Conservation (phyloP, 1,284 basidiomycete genomes). For the Sutorius eximius region DNA sequence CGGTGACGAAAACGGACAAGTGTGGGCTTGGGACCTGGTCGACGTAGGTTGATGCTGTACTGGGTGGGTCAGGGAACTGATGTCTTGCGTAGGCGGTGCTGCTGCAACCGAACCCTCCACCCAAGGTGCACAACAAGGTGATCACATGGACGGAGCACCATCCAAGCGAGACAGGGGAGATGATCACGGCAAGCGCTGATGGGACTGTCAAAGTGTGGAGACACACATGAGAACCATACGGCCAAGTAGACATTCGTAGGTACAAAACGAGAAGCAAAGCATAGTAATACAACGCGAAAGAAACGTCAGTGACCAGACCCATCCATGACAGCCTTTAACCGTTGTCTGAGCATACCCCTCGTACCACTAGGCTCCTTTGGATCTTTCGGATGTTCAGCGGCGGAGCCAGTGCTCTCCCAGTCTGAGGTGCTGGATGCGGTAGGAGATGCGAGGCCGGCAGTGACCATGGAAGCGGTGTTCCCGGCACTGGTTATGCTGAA, state of each 20-base stretch:
- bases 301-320: constrained; percentile 22
- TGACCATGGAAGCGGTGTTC: constrained; percentile 29
- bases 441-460: constrained; percentile 26
- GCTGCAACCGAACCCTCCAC: constrained; percentile 64
- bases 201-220: constrained; percentile 84
- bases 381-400: constrained; percentile 22
- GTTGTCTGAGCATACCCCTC: constrained; percentile 29
- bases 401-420: constrained; percentile 33
- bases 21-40: constrained; percentile 93
- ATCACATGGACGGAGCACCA: constrained; percentile 92
- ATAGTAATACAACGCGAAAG: constrained; percentile 25
- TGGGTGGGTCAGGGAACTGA: constrained; percentile 4
- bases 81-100: constrained; percentile 54
- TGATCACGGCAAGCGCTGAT: constrained; percentile 87
- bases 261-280: background rate
- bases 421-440: constrained; percentile 33
- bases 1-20: constrained; percentile 85
- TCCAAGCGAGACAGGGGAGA: constrained; percentile 76
- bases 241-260: background rate
- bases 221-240: constrained; percentile 31
- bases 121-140: constrained; percentile 76
- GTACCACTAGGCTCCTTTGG: constrained; percentile 18
- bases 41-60: constrained; percentile 59
- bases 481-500: constrained; percentile 17
- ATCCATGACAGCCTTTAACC: constrained; percentile 34